Percentiles rank a stretch among this genome's conserved stretches.
phyloP scores from a whole-genome alignment of 2,329 filamentous ascomycete genomes.

The Ascochyta pisi region DNA sequence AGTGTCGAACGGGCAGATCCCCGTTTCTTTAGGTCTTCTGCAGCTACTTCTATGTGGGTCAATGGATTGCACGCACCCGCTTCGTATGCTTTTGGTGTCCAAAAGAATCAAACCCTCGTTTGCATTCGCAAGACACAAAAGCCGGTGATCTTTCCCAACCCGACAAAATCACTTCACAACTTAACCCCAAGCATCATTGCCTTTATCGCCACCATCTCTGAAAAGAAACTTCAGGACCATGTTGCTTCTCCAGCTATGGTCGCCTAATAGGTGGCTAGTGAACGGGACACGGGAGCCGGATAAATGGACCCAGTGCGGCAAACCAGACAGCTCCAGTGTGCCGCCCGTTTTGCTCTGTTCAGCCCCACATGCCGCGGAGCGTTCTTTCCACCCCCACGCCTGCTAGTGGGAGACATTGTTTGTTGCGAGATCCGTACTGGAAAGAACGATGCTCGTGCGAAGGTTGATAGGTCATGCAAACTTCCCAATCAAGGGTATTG shows the following conservation, averaged over 20 bases:
- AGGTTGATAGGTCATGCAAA: too few relatives aligned
- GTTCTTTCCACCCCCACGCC: not conserved
- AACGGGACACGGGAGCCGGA: not conserved
- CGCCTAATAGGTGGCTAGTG: too few relatives aligned
- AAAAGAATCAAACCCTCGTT: not conserved
- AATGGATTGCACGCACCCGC: not conserved
- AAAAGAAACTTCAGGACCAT: too few relatives aligned
- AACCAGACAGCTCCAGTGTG: not conserved
- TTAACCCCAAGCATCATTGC: too few relatives aligned
- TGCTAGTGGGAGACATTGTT: too few relatives aligned
- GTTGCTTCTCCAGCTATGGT: too few relatives aligned
- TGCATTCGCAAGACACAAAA: not conserved
- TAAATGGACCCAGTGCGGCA: not conserved
- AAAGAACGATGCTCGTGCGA: not conserved
- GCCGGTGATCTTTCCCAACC: not conserved
- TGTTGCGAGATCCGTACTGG: not conserved
- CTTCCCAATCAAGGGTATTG: too few relatives aligned
- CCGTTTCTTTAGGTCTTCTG: not conserved
- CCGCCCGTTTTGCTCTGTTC: too few relatives aligned
- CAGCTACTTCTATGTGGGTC: not conserved
- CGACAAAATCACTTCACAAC: not conserved
- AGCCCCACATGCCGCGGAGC: not conserved
- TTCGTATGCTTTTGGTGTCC: not conserved
- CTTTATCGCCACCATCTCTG: too few relatives aligned
- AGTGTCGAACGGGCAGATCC: conserved; percentile 24